These are phyloP conservation scores for Limnanthes douglasii DNA, from an alignment of 345 rosid genomes.

Conservation along the genomic window DNA sequence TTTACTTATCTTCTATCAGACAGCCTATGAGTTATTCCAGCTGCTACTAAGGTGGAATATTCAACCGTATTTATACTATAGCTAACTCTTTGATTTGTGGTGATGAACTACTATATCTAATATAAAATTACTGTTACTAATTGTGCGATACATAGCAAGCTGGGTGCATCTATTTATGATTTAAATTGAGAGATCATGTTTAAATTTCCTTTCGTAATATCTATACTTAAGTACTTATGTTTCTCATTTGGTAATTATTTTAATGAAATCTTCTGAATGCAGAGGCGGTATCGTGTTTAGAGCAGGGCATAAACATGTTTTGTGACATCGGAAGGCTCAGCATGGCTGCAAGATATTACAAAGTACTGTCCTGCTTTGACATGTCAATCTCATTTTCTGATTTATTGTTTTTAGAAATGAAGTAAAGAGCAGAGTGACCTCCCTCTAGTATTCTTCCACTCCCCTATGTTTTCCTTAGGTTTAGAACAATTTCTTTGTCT, in stretches of 20 bases:
- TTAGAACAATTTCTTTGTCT: no score
- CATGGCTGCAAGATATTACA: slow-evolving; percentile 97
- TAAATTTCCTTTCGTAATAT: neutral
- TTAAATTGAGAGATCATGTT: neutral
- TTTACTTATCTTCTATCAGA: no score
- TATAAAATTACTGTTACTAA: no score
- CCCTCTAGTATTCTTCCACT: neutral
- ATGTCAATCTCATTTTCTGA: neutral
- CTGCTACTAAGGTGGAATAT: no score
- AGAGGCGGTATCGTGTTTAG: slow-evolving; percentile 92
- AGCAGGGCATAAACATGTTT: slow-evolving; percentile 58
- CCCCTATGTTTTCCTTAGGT: slow-evolving; percentile 1
- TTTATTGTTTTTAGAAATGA: neutral
- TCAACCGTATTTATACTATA: no score
- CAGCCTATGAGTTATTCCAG: no score
- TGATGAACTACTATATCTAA: no score
- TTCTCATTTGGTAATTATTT: neutral
- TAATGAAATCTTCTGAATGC: slow-evolving; percentile 11
- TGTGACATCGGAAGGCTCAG: slow-evolving; percentile 94
- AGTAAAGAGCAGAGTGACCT: neutral
- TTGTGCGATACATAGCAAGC: no score
- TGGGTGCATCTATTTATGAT: neutral
- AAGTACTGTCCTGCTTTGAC: slow-evolving; percentile 28
- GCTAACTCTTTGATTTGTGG: no score
- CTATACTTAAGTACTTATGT: neutral